Conservation (phyloP, 495 filamentous ascomycete species). For the Lophiotrema nucula region DNA sequence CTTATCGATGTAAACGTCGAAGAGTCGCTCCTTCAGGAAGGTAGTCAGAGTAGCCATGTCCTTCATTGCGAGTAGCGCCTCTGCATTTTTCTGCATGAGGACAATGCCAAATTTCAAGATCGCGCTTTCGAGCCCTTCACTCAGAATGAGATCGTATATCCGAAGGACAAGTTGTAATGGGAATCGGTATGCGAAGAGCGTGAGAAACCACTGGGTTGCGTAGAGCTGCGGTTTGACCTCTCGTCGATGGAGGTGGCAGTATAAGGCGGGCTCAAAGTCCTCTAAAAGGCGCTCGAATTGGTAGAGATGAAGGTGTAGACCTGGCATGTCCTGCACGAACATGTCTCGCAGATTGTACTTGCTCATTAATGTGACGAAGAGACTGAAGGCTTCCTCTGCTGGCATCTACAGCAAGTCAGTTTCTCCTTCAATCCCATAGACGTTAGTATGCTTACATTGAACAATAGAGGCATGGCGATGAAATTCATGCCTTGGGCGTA, state of each 20-base stretch:
- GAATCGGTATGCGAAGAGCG: slow-evolving; percentile 98
- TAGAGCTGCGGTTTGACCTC: slow-evolving; percentile 89
- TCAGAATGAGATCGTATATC: slow-evolving; percentile 94
- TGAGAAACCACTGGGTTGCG: slow-evolving; percentile 98
- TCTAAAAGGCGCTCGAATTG: slow-evolving; percentile 94
- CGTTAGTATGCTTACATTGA: slow-evolving; percentile 78
- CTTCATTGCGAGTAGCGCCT: slow-evolving; percentile 74
- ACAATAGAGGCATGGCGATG: slow-evolving; percentile 92
- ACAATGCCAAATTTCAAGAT: slow-evolving; percentile 93
- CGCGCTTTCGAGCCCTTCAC: slow-evolving; percentile 84
- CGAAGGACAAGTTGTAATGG: slow-evolving; percentile 93
- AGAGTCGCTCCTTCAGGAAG: slow-evolving; percentile 89
- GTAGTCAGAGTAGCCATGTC: slow-evolving; percentile 85
- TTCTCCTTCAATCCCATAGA: neutral
- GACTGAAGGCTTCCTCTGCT: slow-evolving; percentile 92
- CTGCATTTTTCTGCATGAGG: slow-evolving; percentile 89
- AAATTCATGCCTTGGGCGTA: slow-evolving; percentile 99
- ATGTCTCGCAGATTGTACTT: slow-evolving; percentile 90
- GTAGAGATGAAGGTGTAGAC: slow-evolving; percentile 87
- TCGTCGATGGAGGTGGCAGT: slow-evolving; percentile 88
- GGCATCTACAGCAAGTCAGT: slow-evolving; percentile 65
- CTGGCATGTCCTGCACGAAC: slow-evolving; percentile 95
- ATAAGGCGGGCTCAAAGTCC: slow-evolving; percentile 89
- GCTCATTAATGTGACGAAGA: slow-evolving; percentile 93
- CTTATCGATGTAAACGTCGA: slow-evolving; percentile 95